Evolutionary conservation across 345 rosid species (phyloP).

Genomic region (Eucalyptus paniculata): DNA sequence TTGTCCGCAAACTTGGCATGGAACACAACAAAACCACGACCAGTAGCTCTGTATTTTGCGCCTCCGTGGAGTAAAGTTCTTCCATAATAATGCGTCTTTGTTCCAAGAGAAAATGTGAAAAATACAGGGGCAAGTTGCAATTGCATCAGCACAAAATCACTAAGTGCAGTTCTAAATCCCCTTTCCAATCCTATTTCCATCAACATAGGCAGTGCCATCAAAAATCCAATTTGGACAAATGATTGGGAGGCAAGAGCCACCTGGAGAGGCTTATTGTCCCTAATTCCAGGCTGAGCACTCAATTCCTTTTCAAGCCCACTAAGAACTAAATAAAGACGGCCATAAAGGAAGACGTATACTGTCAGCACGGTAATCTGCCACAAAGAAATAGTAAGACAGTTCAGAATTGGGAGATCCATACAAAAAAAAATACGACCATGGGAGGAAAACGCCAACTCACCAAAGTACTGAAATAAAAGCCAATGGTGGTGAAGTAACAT

Average conservation of each 20-base stretch:
- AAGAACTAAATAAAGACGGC: slow-evolving; percentile 94
- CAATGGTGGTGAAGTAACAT: slow-evolving; percentile 95
- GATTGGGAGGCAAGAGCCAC: slow-evolving; percentile 99
- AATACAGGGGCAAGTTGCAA: slow-evolving; percentile 94
- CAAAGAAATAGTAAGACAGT: neutral
- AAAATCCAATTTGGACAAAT: slow-evolving; percentile 90
- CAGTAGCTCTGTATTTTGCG: slow-evolving; percentile 91
- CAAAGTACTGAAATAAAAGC: slow-evolving; percentile 97
- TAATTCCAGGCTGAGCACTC: slow-evolving; percentile 55
- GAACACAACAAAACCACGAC: slow-evolving; percentile 97
- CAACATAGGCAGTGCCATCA: slow-evolving; percentile 98
- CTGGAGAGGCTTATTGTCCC: slow-evolving; percentile 92
- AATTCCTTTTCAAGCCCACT: slow-evolving; percentile 92
- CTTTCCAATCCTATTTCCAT: slow-evolving; percentile 98
- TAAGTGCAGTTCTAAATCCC: slow-evolving; percentile 91
- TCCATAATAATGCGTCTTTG: slow-evolving; percentile 96
- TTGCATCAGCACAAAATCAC: slow-evolving; percentile 95
- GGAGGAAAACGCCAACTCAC: slow-evolving; percentile 9
- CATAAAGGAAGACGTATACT: slow-evolving; percentile 95
- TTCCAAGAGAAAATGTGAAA: slow-evolving; percentile 97
- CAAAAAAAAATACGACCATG: neutral
- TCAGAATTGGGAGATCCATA: neutral
- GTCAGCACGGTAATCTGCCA: slow-evolving; percentile 91
- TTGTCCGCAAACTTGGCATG: slow-evolving; percentile 99
- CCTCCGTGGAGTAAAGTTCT: slow-evolving; percentile 98